Percentiles rank a stretch among this genome's conserved stretches.
Evolutionary conservation across 768 basidiomycete genomes (phyloP).

Genomic region (Phaeotremella fagi): DNA sequence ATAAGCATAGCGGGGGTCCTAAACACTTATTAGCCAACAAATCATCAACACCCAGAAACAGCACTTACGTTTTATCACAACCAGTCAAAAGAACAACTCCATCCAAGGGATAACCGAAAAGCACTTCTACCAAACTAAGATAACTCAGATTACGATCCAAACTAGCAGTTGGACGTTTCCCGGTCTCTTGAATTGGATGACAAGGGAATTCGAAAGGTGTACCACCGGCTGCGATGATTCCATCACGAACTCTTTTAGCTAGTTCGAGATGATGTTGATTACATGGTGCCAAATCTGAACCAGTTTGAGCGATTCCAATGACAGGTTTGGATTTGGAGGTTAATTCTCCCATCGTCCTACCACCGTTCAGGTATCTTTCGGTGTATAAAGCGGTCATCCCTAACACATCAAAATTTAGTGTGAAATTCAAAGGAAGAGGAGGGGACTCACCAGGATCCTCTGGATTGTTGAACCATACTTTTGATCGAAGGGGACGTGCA

Average conservation of each 20-base stretch:
- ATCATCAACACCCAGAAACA: no score
- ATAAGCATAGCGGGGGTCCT: slow-evolving; percentile 42
- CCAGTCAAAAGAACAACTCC: slow-evolving; percentile 46
- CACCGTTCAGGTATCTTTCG: slow-evolving; percentile 40
- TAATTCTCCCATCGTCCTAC: slow-evolving; percentile 26
- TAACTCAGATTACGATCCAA: slow-evolving; percentile 46
- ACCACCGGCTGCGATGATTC: slow-evolving; percentile 46
- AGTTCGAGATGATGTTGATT: slow-evolving; percentile 44
- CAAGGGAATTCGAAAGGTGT: slow-evolving; percentile 48
- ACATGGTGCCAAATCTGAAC: slow-evolving; percentile 46
- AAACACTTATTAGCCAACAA: no score
- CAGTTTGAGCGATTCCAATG: slow-evolving; percentile 46
- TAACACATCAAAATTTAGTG: slow-evolving; percentile 1
- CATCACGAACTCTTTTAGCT: slow-evolving; percentile 45
- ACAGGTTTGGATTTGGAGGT: slow-evolving; percentile 24
- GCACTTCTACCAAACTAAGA: slow-evolving; percentile 42
- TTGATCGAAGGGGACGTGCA: slow-evolving; percentile 35
- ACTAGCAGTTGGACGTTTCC: slow-evolving; percentile 44
- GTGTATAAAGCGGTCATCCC: slow-evolving; percentile 36
- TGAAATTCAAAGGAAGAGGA: neutral
- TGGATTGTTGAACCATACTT: slow-evolving; percentile 41
- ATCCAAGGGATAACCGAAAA: slow-evolving; percentile 46
- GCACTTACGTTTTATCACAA: slow-evolving; percentile 41
- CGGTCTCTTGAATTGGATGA: slow-evolving; percentile 48
- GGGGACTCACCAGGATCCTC: slow-evolving; percentile 28